These are phyloP conservation scores for Kregervanrija pseudodelftensis DNA, from an alignment of 805 yeast genomes.

Conservation along the genomic window DNA sequence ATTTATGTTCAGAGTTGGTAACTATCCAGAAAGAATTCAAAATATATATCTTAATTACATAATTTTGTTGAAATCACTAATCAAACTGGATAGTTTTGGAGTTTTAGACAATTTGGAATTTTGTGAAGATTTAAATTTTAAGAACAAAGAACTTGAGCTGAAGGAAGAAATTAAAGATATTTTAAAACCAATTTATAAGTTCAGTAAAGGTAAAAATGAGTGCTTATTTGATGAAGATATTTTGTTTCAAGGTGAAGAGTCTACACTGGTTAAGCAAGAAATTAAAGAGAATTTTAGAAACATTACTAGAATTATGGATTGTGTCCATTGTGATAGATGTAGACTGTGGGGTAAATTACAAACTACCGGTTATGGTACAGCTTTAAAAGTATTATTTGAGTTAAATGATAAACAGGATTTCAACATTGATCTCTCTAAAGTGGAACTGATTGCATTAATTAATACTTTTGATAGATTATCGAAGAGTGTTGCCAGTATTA, in stretches of 20 bases:
- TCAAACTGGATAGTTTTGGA: conserved; percentile 39
- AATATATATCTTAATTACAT: conserved; percentile 92
- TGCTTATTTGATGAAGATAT: conserved; percentile 38
- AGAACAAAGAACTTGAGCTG: conserved; percentile 20
- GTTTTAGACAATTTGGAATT: conserved; percentile 22
- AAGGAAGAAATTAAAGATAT: conserved; percentile 27
- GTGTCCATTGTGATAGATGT: conserved; percentile 98
- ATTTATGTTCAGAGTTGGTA: conserved; percentile 86
- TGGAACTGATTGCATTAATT: conserved; percentile 83
- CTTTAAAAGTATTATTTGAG: conserved; percentile 84
- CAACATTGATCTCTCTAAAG: conserved; percentile 44
- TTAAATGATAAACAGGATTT: conserved; percentile 40
- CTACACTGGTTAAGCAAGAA: conserved; percentile 67
- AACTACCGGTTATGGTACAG: conserved; percentile 96
- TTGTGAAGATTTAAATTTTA: conserved; percentile 23
- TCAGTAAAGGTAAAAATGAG: conserved; percentile 17
- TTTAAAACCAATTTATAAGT: conserved; percentile 21
- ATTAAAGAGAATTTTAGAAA: conserved; percentile 81
- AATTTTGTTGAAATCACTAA: conserved; percentile 70
- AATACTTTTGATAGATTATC: conserved; percentile 92
- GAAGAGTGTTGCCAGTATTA: conserved; percentile 70
- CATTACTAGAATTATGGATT: conserved; percentile 91
- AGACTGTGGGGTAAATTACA: conserved; percentile 97
- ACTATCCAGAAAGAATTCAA: conserved; percentile 79
- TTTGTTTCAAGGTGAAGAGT: conserved; percentile 38